Evolutionary conservation across 345 rosid genomes (phyloP), one percentile per base, ranked within the genome.

Genomic region (Isatis tinctoria): DNA sequence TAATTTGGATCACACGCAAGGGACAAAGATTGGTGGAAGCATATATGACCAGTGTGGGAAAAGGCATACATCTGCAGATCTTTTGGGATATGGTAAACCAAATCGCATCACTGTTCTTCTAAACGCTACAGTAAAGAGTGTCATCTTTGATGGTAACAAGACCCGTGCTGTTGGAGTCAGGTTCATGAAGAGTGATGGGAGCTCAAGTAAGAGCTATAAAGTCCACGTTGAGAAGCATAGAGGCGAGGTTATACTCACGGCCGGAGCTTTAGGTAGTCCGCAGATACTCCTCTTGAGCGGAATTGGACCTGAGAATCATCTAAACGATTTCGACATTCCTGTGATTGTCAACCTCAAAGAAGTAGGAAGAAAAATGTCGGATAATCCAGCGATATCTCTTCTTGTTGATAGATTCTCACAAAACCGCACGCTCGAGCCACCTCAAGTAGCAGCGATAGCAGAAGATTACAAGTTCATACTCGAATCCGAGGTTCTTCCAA

Each of bases 181-280:
- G 69, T 87, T 87, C 82, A 76, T 87, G 27, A 81, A 70, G 73
- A 87, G 93, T 69, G 73, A 88, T 37, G 87, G 85, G 26, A 67
- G 65, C 79, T 49, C 77, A 45, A 63, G 69, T 67, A 79, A 74
- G 59, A 79, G 72, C 20, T 87, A 84, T 2, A 83, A 82, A 72
- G 88, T 84, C 59, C 83, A 82, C 61, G 89, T 87, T 18, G 85
- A 76, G 36, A 49, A 56, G 59, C 90, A 67, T 4, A 59, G 70
- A 49, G 94, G 91, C 0, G 96, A 89, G 37, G 91, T 88, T 56
- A 89, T 91, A 44, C 77, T 93, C 67, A 75, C 94, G 8, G 92
- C 88, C 32, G 96, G 94, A 9, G 85, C 96, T 63, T 43, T 89
- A 70, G 92, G 94, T 27, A 89, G 97, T 63, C 97, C 97, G 0